These are phyloP conservation scores for Castanospermum australe DNA, from an alignment of 306 rosid species.

Conservation along the genomic window DNA sequence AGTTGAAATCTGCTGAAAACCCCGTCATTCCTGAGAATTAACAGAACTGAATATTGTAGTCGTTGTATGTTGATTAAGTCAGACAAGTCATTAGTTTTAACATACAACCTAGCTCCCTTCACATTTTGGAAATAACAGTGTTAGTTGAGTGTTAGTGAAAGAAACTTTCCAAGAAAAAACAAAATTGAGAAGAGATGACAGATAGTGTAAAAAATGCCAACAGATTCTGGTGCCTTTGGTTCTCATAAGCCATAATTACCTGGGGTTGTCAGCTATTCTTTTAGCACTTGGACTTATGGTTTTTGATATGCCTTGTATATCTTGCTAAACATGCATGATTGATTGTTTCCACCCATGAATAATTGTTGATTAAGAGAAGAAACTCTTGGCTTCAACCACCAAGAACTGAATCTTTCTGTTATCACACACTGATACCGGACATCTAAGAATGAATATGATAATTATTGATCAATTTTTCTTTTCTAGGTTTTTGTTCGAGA, in stretches of 20 bases:
- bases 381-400: not conserved
- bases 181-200: not conserved
- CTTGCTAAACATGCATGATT: not conserved
- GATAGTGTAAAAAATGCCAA: not conserved
- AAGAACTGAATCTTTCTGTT: not conserved
- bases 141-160: not conserved
- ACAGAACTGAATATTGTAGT: not conserved
- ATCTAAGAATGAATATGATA: not conserved
- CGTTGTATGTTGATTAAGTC: not conserved
- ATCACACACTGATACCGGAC: not conserved
- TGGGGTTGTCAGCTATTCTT: not conserved
- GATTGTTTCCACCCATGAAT: not conserved
- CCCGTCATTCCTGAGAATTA: not conserved
- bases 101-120: not conserved
- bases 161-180: not conserved
- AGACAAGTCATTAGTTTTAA: not conserved
- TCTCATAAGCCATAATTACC: not conserved
- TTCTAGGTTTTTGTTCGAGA: slow-evolving; percentile 84
- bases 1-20: not conserved
- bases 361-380: not conserved
- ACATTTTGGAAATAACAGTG: not conserved
- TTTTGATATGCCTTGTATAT: not conserved
- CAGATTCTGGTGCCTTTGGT: not conserved
- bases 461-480: not conserved
- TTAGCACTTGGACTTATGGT: not conserved